These are phyloP conservation scores for Xylariaceae sp. DNA, from an alignment of 2,329 filamentous ascomycete species.

Conservation along the genomic window DNA sequence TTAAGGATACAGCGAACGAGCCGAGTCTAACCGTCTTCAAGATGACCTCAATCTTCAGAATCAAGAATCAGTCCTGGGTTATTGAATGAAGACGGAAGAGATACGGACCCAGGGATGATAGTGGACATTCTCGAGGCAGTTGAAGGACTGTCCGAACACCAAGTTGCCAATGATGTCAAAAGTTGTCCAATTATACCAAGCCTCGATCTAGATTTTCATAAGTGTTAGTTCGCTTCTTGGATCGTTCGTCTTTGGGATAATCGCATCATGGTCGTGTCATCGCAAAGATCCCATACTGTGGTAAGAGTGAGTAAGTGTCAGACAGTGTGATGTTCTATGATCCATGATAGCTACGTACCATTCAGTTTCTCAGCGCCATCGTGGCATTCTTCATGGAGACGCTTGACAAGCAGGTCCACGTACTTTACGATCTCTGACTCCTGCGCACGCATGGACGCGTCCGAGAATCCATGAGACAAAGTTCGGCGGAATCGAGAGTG, in stretches of 20 bases:
- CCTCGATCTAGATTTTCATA: constrained; percentile 21
- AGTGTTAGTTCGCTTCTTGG: too few relatives aligned
- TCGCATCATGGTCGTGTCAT: too few relatives aligned
- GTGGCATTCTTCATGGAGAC: constrained; percentile 32
- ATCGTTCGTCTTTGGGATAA: too few relatives aligned
- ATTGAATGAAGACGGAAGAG: not conserved
- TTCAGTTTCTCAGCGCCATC: constrained; percentile 23
- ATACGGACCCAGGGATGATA: constrained; percentile 29
- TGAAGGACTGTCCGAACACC: constrained; percentile 42
- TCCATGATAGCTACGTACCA: not conserved
- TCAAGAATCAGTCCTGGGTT: too few relatives aligned
- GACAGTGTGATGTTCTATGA: too few relatives aligned
- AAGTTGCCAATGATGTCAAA: constrained; percentile 29
- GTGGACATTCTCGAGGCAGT: constrained; percentile 30
- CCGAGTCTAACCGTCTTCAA: constrained; percentile 26
- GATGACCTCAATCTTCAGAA: constrained; percentile 24
- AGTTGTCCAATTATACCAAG: constrained; percentile 36
- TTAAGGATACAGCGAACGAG: constrained; percentile 17
- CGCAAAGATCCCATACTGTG: too few relatives aligned
- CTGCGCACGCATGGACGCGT: constrained; percentile 27
- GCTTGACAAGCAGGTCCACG: constrained; percentile 37
- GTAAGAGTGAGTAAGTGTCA: too few relatives aligned
- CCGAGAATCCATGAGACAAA: constrained; percentile 30
- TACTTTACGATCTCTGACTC: constrained; percentile 35
- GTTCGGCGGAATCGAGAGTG: constrained; percentile 27